Evolutionary conservation across 495 filamentous ascomycete species (phyloP).

Genomic region (Penicillium paxilli): DNA sequence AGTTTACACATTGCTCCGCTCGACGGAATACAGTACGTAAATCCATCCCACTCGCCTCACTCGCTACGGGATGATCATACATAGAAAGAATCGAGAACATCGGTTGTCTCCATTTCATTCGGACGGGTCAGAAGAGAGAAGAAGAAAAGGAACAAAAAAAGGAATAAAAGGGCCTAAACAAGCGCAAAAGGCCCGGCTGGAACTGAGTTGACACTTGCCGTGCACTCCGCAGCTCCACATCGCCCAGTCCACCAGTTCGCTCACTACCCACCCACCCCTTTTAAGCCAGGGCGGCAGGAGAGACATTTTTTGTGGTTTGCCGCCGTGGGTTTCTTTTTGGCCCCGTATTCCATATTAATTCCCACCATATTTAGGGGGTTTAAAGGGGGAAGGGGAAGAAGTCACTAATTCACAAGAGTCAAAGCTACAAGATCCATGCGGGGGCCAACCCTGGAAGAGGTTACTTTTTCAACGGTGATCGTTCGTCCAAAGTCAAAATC

Average conservation of each 20-base stretch:
- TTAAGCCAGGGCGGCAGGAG: not conserved
- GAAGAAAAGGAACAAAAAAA: not conserved
- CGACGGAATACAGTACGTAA: not conserved
- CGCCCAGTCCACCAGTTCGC: slow-evolving; percentile 6
- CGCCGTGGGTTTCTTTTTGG: too few relatives aligned
- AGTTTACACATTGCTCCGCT: not conserved
- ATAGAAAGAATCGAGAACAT: not conserved
- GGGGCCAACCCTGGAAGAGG: not conserved
- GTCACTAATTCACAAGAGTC: not conserved
- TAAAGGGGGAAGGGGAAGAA: not conserved
- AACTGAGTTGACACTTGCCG: slow-evolving; percentile 16
- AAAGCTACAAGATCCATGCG: not conserved
- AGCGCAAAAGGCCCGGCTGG: slow-evolving; percentile 3
- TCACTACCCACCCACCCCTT: slow-evolving; percentile 2
- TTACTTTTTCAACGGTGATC: not conserved
- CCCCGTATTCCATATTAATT: not conserved
- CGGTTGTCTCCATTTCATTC: not conserved
- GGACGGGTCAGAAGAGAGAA: not conserved
- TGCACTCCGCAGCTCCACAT: slow-evolving; percentile 8
- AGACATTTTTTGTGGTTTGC: too few relatives aligned
- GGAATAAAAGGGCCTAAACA: not conserved
- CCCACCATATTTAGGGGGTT: not conserved
- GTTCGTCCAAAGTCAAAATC: not conserved
- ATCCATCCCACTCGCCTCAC: too few relatives aligned
- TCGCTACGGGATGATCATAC: not conserved